Evolutionary conservation across 2,329 filamentous ascomycete species (phyloP), one percentile per base, ranked within the genome.

Genomic region (Fusarium sp.): DNA sequence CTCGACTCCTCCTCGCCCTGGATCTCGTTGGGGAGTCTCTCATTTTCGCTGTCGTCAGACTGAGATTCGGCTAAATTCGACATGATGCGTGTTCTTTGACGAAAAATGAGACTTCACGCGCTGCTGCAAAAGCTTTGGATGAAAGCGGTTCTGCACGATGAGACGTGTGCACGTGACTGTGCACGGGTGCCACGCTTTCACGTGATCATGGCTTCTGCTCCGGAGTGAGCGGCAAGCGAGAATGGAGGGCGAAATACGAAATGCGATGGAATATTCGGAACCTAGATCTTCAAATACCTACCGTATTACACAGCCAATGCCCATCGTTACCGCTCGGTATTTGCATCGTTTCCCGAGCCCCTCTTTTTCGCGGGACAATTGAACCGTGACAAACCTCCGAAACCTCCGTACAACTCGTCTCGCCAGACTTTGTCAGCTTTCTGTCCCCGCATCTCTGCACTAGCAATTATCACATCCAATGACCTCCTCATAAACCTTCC

Each of bases 1-100:
- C 43, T 56, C 11, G 45, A 22, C 0, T 48, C 24, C 0, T 57
- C 33, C 5, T 43, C 14, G 7, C 14, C 55, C 7, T 63, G 60
- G 15, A 49, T 15, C 7, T 37, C 26, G 2, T 48, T 24, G 0
- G 11, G 5, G 5, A 40, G 24, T 4, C 11, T n/a, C 43, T 65
- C 53, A 53, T 32, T 41, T 0, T 35, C 43, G 15, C 48, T 68
- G 19, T 56, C 53, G 3, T 66, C 56, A 20, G 53, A 62, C 14
- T 56, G 55, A 44, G 67, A 62, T 45, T 55, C 48, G 26, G 52
- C 50, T 56, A 61, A 70, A 20, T 40, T 64, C 32, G 64, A 41
- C 20, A 47, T 26, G 40, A 33, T 65, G 33, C 14, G 41, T 10
- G 45, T 8, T 44, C 5, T 14, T 39, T 39, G 44, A 40, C n/a